These are phyloP conservation scores for Penicillium silybi DNA, from an alignment of 495 filamentous ascomycete genomes.

Conservation along the genomic window DNA sequence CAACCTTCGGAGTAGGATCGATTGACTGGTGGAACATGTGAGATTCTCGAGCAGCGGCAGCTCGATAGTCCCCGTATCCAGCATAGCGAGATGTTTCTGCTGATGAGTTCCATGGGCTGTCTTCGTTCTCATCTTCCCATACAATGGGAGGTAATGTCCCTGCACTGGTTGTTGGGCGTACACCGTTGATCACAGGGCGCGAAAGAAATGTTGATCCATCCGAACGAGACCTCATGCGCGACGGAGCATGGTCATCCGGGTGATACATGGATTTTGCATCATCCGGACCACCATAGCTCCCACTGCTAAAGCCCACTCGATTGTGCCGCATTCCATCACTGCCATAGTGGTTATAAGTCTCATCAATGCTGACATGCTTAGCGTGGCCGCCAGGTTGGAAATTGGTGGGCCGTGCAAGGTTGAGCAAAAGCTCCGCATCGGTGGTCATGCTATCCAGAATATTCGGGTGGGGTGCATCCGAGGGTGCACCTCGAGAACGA, in stretches of 20 bases:
- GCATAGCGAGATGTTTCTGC: slow-evolving; percentile 9
- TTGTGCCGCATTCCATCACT: slow-evolving; percentile 22
- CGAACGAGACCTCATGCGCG: slow-evolving; percentile 44
- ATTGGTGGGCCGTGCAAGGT: slow-evolving; percentile 40
- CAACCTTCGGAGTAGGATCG: slow-evolving; percentile 22
- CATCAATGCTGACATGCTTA: slow-evolving; percentile 40
- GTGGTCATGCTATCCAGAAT: slow-evolving; percentile 44
- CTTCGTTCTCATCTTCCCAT: slow-evolving; percentile 37
- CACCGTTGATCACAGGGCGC: slow-evolving; percentile 34
- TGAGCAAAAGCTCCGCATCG: slow-evolving; percentile 53
- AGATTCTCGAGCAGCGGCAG: neutral
- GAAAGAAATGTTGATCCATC: slow-evolving; percentile 43
- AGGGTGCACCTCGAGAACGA: slow-evolving; percentile 32
- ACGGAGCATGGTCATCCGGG: slow-evolving; percentile 17
- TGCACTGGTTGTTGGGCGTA: slow-evolving; percentile 42
- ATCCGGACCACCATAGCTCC: slow-evolving; percentile 8
- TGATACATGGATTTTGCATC: slow-evolving; percentile 14
- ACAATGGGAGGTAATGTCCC: slow-evolving; percentile 34
- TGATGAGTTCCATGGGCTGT: slow-evolving; percentile 9
- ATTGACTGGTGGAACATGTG: slow-evolving; percentile 5
- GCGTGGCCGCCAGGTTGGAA: slow-evolving; percentile 26
- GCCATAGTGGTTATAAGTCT: slow-evolving; percentile 25
- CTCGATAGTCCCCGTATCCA: slow-evolving; percentile 1
- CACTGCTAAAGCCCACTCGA: slow-evolving; percentile 20
- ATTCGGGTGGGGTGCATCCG: slow-evolving; percentile 41